A percentile compares a stretch with the other conserved stretches of the same genome.
phyloP scores from a whole-genome alignment of 2,329 filamentous ascomycete genomes.

The Xylaria sp. region DNA sequence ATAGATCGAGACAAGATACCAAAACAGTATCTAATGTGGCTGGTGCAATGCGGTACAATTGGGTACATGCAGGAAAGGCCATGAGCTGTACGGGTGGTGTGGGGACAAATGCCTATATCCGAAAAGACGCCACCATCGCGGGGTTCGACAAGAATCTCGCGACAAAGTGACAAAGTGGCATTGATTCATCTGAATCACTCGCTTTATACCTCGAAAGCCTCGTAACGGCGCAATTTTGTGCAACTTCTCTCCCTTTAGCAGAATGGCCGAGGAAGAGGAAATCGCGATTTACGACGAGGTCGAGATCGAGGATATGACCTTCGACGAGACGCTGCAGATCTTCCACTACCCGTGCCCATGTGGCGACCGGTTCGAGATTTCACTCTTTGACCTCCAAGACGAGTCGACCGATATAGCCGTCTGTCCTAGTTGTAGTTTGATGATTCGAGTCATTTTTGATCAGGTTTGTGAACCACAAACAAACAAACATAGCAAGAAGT shows the following conservation, averaged over 20 bases:
- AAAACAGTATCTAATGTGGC: conserved; percentile 19
- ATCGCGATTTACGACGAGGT: conserved; percentile 94
- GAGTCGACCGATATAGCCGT: conserved; percentile 90
- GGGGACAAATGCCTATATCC: background rate
- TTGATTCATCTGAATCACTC: conserved; percentile 5
- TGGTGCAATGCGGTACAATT: conserved; percentile 6
- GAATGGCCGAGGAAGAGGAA: conserved; percentile 66
- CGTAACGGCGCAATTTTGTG: background rate
- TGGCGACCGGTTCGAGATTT: conserved; percentile 95
- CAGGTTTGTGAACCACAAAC: conserved; percentile 62
- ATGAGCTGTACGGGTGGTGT: too few species aligned
- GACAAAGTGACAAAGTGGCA: conserved; percentile 21
- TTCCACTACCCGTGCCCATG: conserved; percentile 98
- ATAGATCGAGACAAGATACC: background rate
- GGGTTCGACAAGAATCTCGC: conserved; percentile 33
- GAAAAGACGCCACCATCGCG: conserved; percentile 21
- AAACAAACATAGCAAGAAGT: background rate
- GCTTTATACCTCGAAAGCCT: background rate
- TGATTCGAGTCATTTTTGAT: conserved; percentile 96
- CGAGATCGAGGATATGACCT: conserved; percentile 99
- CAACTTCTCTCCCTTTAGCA: conserved; percentile 30
- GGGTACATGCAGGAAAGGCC: too few species aligned
- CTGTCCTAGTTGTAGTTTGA: conserved; percentile 95
- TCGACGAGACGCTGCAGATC: conserved; percentile 80
- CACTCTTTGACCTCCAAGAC: conserved; percentile 83